Percentiles rank a stretch among this genome's conserved stretches.
Conservation (phyloP, 495 filamentous ascomycete species). For the Penicillium taxi region DNA sequence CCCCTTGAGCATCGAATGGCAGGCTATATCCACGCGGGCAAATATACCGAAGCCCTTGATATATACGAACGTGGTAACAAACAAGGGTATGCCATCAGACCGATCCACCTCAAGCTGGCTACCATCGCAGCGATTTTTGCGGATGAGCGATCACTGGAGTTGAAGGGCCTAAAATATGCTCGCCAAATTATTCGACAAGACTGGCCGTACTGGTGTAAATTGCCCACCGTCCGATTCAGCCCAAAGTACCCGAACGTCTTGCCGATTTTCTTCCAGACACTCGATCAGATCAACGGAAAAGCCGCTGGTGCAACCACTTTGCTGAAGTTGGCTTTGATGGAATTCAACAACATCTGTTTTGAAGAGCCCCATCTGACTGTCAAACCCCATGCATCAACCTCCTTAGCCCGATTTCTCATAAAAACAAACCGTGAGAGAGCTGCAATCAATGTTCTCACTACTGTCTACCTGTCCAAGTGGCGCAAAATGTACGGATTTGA, state of each 20-base stretch:
- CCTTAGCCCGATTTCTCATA: conserved; percentile 27
- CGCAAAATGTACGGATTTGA: conserved; percentile 25
- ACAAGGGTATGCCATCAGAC: conserved; percentile 21
- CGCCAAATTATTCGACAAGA: conserved; percentile 26
- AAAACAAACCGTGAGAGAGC: conserved; percentile 11
- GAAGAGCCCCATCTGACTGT: conserved; percentile 19
- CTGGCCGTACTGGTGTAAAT: conserved; percentile 14
- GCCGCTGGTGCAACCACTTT: conserved; percentile 13
- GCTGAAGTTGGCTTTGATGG: conserved; percentile 32
- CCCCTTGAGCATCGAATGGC: conserved; percentile 31
- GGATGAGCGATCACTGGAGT: no score
- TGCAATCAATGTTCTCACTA: conserved; percentile 29
- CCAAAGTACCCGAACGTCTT: conserved; percentile 15
- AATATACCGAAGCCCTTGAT: conserved; percentile 21
- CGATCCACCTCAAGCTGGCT: conserved; percentile 31
- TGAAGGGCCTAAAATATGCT: conserved; percentile 23
- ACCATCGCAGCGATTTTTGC: conserved; percentile 31
- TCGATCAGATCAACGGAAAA: conserved; percentile 18
- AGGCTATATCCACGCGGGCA: conserved; percentile 31
- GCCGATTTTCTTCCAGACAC: conserved; percentile 34
- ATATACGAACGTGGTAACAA: conserved; percentile 22
- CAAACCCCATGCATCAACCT: conserved; percentile 29
- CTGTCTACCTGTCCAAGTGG: conserved; percentile 35
- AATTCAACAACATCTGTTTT: conserved; percentile 35
- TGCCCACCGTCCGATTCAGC: conserved; percentile 7